Evolutionary conservation across 2,329 filamentous ascomycete genomes (phyloP), one percentile per base, ranked within the genome.

Genomic region (Knufia fluminis): DNA sequence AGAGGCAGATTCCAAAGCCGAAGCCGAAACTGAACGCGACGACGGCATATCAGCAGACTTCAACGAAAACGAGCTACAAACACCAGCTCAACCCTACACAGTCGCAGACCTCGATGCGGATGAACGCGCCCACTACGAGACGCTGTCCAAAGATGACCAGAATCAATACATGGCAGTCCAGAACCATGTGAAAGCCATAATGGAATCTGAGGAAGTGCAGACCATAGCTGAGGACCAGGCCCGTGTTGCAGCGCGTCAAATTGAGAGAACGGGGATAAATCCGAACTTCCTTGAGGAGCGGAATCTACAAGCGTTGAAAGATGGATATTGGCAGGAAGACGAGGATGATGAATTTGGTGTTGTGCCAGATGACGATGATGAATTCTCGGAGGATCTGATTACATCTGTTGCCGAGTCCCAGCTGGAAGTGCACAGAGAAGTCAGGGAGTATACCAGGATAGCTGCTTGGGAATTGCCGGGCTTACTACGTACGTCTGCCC

Each of bases 401-500:
- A 85, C 85, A 52, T 80, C 80, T 46, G 76, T 88, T 66, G 92
- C 82, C 1, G 90, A 98, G 68, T 82, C 77, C 47, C 89, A 97
- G 71, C 71, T 98, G 58, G 87, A 96, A 60, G 78, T 92, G 66
- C 83, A 94, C 61, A 78, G 91, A 55, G 90, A 97, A 68, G 76
- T 91, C 64, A 79, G 92, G 72, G 82, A 95, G 61, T 96, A 95
- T 66, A 83, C 86, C 42, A 79, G 92, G 46, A 74, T 95, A 59
- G 82, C 86, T 41, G 88, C 89, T 20, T 98, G 92, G 90, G 92
- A 98, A 68, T 86, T 98, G 84, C 92, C 92, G 8, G 71, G 95
- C 54, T 73, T 98, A 52, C 80, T 83, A 51, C 86, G 90, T 95
- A 78, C 67, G 86, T 75, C n/a, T n/a, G n/a, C n/a, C n/a, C n/a